Evolutionary conservation across 768 basidiomycete species (phyloP), one percentile per base, ranked within the genome.

Genomic region (Auriscalpium orientale): DNA sequence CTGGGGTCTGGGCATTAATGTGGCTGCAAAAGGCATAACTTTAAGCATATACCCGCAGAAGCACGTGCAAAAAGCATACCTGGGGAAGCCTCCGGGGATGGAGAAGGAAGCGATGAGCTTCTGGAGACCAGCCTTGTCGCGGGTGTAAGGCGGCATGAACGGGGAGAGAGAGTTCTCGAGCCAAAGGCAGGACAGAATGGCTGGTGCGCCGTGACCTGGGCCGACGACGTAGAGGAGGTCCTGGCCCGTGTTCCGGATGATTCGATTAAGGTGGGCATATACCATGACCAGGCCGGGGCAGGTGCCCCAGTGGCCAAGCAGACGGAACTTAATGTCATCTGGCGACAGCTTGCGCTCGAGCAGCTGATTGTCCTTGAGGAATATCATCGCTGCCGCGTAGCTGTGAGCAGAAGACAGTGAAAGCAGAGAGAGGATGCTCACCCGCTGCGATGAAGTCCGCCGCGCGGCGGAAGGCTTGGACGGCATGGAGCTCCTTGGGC

Each of bases 141-240:
- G 81, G 15, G 81, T 72, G 60, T 84, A 82, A 53, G 76, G 71
- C 2, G 83, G 82, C 61, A 79, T 73, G 66, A 87, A 88, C 3
- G 62, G 66, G 15, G 76, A 70, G 18, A 88, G 74, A 1, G 89
- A 83, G 55, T 87, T 84, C 69, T 97, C 93, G 57, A 94, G 74
- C 85, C 87, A 95, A 8, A 94, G 80, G 61, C 83, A 85, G 10
- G 91, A 79, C n/a, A 97, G 79, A 28, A 95, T 79, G 22, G 82
- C 91, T 20, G 93, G 93, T 6, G 93, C 92, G 37, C 91, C 91
- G 63, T 94, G 90, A 13, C 87, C 87, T 53, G 89, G 89, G 2
- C 92, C 91, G 6, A 90, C 87, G 51, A 94, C 83, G 56, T 87
- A 89, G 48, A 94, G 76, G 3, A 80, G 75, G 59, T 89, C 81